Evolutionary conservation across 495 filamentous ascomycete genomes (phyloP), one percentile per base, ranked within the genome.

Genomic region (Parachaetomium inaequale): DNA sequence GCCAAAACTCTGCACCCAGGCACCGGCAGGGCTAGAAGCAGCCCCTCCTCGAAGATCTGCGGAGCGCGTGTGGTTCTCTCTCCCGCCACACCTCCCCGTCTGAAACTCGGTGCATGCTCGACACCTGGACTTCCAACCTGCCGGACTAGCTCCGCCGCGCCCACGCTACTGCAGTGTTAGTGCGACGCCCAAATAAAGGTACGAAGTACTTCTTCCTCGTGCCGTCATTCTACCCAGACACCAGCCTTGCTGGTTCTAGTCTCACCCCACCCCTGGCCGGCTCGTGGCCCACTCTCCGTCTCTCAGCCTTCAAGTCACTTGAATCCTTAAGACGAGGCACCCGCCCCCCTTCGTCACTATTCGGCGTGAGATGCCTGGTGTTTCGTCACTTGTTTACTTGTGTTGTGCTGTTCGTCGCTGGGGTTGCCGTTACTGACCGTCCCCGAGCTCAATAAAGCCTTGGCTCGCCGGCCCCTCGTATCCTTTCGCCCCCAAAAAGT

Each of bases 121-220:
- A 66, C 66, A 64, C 63, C 63, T 67, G 34, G 69, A 67, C 61
- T 68, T 63, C 65, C 52, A 70, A 50, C 66, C 66, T 63, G 55
- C 66, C 66, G 63, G 62, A 56, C 66, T 66, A 66, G 64, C 62
- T 65, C 60, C 63, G 54, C 62, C 58, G 14, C 29, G 26, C 51
- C 36, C 58, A 47, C 54, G 52, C 63, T 60, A 61, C 56, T 51
- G 47, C 32, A 58, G 58, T 46, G 45, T 25, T 40, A 36, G 19
- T 14, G 29, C n/a, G n/a, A 25, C 21, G n/a, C 21, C 34, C 46
- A 51, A 59, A 64, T 50, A 52, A 47, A 71, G 68, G 68, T 71
- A 71, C 68, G 63, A 61, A 34, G 34, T 62, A 66, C 58, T 55
- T 60, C 26, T 28, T 14, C 29, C 31, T 6, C n/a, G 40, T 55